Conservation (phyloP, 441 rosid species). For the Mallotus repandus region DNA sequence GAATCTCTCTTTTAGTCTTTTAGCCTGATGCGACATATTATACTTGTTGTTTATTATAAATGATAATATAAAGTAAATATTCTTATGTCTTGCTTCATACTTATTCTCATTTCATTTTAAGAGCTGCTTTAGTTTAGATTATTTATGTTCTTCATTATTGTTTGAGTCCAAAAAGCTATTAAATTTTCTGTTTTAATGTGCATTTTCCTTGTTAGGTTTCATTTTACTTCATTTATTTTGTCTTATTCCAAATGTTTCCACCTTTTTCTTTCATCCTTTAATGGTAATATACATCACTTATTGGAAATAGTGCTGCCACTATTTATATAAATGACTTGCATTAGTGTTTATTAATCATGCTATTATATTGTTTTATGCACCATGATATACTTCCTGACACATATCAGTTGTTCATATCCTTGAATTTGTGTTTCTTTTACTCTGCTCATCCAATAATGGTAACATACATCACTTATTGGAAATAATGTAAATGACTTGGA, state of each 20-base stretch:
- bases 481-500: too few species aligned
- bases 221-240: not conserved
- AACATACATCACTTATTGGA: too few species aligned
- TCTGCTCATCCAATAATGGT: too few species aligned
- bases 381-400: not conserved
- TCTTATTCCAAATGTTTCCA: too few species aligned
- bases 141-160: not conserved
- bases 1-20: constrained; percentile 14
- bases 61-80: constrained; percentile 3
- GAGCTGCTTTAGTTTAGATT: not conserved
- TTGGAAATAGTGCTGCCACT: not conserved
- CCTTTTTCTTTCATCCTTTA: not conserved
- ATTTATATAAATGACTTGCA: not conserved
- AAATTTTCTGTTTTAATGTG: not conserved
- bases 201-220: not conserved
- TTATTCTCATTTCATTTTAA: not conserved
- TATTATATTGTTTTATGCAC: constrained; percentile 9
- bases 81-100: not conserved
- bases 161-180: not conserved
- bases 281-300: not conserved
- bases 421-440: constrained; percentile 4
- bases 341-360: not conserved
- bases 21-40: not conserved
- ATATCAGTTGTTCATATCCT: constrained; percentile 1
- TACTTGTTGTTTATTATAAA: constrained; percentile 3